Base-by-base conservation (phyloP, 179 eudicot species). In the Heliamphora pulchella region DNA sequence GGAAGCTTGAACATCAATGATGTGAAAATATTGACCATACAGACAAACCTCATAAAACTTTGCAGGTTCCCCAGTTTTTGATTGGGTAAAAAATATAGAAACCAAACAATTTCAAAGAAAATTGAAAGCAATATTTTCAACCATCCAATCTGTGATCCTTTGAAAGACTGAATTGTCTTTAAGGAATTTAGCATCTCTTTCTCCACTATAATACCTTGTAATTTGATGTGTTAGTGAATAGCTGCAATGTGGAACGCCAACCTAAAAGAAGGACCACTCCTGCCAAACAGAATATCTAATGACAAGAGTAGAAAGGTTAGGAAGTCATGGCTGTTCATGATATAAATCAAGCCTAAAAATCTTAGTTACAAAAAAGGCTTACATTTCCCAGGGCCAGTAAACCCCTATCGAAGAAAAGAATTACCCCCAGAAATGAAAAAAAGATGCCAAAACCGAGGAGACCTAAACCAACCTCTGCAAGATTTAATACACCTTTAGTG, bases 331-430 rank as follows among this genome's bases (percentile, higher is more conserved):
- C 7, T 62, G n/a, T 11, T 15, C 11, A 20, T 31, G 9, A 39
- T 20, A 50, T n/a, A 62, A 44, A 4, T 51, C 18, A 20, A 71
- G 48, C 15, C 53, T 41, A 14, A 67, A 71, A 80, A 65, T 55
- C 14, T n/a, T 13, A 9, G 10, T 8, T 43, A 75, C 61, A 61
- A 20, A 41, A 64, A 22, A 14, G 58, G 51, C 91, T 89, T 83
- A 87, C 91, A 86, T 89, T 87, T 76, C 87, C 91, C 78, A 89
- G 75, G 62, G 91, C 91, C 76, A 89, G 90, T 79, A 89, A 76
- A 41, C 91, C 91, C 81, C 89, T 86, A 80, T 89, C 91, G 15
- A 89, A 89, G 83, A 89, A 89, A 67, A 89, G 88, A 77, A 89
- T 62, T 54, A 84, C 79, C 44, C 84, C 91, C 22, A 89, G 89